Evolutionary conservation across 2,329 filamentous ascomycete species (phyloP).

Genomic region (Coniochaeta sp.): DNA sequence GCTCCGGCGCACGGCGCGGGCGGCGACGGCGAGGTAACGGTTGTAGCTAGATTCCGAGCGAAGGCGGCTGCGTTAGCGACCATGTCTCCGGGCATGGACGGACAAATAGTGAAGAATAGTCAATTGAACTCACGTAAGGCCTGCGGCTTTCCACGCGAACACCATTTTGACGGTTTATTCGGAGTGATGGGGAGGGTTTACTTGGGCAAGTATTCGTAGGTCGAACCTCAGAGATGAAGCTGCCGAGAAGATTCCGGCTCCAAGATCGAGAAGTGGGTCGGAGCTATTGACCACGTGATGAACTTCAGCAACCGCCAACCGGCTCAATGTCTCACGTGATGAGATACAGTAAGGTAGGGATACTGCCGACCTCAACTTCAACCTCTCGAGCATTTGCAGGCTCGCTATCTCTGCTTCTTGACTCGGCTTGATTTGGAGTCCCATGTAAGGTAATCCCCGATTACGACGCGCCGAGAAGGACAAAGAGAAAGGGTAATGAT

Average conservation of each 20-base stretch:
- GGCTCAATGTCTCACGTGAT: slow-evolving; percentile 15
- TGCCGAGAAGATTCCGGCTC: slow-evolving; percentile 13
- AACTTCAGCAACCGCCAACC: not conserved
- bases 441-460: not conserved
- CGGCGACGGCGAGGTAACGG: slow-evolving; percentile 94
- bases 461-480: not conserved
- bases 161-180: slow-evolving; percentile 55
- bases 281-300: not conserved
- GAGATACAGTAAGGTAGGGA: not conserved
- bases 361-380: too few species aligned
- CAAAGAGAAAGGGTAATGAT: not conserved
- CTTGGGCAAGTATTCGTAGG: not conserved
- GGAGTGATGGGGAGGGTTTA: slow-evolving; percentile 20
- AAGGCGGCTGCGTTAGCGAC: not conserved
- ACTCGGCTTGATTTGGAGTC: too few species aligned
- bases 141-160: slow-evolving; percentile 97
- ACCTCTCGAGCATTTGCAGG: too few species aligned
- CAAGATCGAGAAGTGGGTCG: not conserved
- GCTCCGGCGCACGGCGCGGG: slow-evolving; percentile 90
- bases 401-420: too few species aligned
- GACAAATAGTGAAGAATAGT: slow-evolving; percentile 1
- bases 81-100: not conserved
- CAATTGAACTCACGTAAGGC: slow-evolving; percentile 70
- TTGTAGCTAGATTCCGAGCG: slow-evolving; percentile 64
- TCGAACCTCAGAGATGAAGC: not conserved